Base-by-base conservation (phyloP, 2,329 filamentous ascomycete genomes). In the Polytolypa hystricis region DNA sequence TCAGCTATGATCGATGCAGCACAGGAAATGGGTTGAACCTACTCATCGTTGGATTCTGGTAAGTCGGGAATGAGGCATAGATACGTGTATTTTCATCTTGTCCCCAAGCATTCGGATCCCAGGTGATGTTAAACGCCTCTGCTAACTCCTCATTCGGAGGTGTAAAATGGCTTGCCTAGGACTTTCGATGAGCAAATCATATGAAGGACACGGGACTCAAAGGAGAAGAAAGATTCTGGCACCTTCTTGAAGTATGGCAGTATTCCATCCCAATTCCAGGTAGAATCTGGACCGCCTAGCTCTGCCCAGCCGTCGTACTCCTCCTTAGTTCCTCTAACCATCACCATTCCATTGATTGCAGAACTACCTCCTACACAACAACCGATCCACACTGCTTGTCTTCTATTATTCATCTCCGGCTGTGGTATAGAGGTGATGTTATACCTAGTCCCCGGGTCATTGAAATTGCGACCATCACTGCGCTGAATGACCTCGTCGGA, bases 241-340 rank as follows among this genome's bases (percentile, higher is more conserved):
- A 33, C 31, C 31, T 33, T 33, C 1, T 14, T 20, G 16, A 33
- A 33, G 31, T 33, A 33, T 15, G 31, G 31, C n/a, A 33, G 19
- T 12, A 33, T 12, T 12, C 18, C 31, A 2, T 33, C 31, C 31
- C 31, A 33, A 14, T 23, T 20, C 31, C 31, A 33, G 12, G 27
- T 30, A 8, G 27, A 30, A 12, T 30, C 27, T 11, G 27, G 27
- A 3, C 27, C 27, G 8, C 27, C 27, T 15, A 58, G 30, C 17
- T 45, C 37, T 2, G 40, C 50, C 55, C 54, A 57, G 10, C 47
- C 47, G 45, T 58, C 48, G 23, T 53, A 52, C 16, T 56, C 54
- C 10, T 49, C 30, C 5, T 37, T 33, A 30, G 43, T 44, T 3
- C 42, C 44, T 12, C 45, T 36, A 32, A 50, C 44, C 46, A 47